Percentiles rank a stretch among this genome's conserved stretches.
Conservation (phyloP, 2,329 filamentous ascomycete genomes). For the Beauveria asiatica region DNA sequence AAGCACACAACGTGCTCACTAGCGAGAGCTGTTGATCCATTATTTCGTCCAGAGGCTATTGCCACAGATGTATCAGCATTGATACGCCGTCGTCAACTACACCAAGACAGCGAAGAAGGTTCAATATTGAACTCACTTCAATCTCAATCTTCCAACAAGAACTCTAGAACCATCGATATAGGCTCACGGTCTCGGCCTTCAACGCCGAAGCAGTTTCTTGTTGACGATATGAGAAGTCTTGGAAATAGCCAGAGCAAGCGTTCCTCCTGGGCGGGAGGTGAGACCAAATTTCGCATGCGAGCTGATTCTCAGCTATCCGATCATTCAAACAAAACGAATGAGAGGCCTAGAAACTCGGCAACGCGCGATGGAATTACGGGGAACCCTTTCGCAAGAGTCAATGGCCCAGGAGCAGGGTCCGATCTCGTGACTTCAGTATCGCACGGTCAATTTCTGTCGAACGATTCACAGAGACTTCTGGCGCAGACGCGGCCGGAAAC, state of each 20-base stretch:
- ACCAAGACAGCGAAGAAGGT: not conserved
- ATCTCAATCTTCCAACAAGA: not conserved
- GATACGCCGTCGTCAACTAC: not conserved
- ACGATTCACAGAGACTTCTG: not conserved
- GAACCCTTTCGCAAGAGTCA: conserved; percentile 43
- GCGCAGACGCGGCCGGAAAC: not conserved
- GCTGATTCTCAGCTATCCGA: conserved; percentile 16
- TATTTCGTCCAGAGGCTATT: conserved; percentile 1
- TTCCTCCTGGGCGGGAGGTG: not conserved
- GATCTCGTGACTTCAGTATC: conserved; percentile 22
- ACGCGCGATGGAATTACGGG: conserved; percentile 45
- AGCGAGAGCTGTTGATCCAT: not conserved
- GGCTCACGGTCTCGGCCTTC: not conserved
- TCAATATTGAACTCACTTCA: not conserved
- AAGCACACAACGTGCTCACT: conserved; percentile 4
- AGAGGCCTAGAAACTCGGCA: conserved; percentile 15
- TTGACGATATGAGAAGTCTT: not conserved
- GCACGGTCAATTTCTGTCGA: not conserved
- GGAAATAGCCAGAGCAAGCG: not conserved
- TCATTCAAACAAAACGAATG: conserved; percentile 8
- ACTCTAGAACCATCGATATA: not conserved
- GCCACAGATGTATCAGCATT: conserved; percentile 5
- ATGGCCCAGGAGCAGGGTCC: conserved; percentile 23
- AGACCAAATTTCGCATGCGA: not conserved
- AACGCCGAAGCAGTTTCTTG: not conserved